A percentile compares a stretch with the other conserved stretches of the same genome.
These are phyloP conservation scores for Phanerochaete carnosa DNA, from an alignment of 768 basidiomycete species.

Conservation along the genomic window DNA sequence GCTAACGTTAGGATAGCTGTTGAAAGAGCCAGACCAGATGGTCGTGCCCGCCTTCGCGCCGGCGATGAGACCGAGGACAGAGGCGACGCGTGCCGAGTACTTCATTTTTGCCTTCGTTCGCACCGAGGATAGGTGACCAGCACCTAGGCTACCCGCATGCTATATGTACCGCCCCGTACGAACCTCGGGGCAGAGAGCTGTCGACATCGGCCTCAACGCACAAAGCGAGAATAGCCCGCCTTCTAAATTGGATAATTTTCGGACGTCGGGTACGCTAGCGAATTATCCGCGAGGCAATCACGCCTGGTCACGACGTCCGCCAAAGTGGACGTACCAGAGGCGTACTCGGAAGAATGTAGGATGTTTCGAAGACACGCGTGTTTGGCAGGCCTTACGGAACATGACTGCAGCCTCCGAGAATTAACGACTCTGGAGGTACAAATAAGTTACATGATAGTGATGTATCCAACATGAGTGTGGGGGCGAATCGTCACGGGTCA, in stretches of 20 bases:
- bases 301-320: conserved; percentile 19
- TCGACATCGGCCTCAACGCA: neutral
- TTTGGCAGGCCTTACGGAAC: neutral
- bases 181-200: conserved; percentile 5
- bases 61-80: conserved; percentile 19
- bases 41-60: conserved; percentile 45
- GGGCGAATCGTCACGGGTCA: conserved; percentile 7
- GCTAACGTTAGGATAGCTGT: conserved; percentile 39
- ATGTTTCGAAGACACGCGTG: conserved; percentile 8
- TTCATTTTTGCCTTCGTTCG: conserved; percentile 24
- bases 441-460: neutral
- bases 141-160: neutral
- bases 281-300: conserved; percentile 9
- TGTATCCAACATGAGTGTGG: neutral
- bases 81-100: conserved; percentile 22
- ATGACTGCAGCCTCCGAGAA: conserved; percentile 12
- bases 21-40: conserved; percentile 56
- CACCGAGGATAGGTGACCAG: conserved; percentile 1
- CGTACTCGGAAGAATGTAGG: conserved; percentile 21
- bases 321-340: conserved; percentile 13
- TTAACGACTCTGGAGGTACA: conserved; percentile 7
- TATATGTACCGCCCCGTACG: conserved; percentile 10
- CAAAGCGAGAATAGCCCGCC: conserved; percentile 8
- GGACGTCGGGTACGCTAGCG: neutral
- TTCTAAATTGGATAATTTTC: conserved; percentile 13